Evolutionary conservation across 371 early-diverging fungal species (phyloP).

Genomic region (Mucor indicus): DNA sequence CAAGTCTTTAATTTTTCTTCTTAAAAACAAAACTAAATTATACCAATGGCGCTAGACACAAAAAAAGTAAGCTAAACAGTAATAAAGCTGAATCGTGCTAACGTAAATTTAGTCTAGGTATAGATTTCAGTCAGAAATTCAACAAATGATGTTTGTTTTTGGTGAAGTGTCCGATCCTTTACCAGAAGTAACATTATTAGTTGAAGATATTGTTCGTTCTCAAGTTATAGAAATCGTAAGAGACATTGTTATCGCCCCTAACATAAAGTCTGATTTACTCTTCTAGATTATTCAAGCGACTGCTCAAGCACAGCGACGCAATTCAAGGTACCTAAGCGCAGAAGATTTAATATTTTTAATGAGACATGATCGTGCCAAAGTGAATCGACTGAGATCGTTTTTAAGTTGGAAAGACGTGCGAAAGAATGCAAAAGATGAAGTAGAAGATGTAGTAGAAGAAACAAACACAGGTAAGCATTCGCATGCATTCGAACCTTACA

Average conservation of each 20-base stretch:
- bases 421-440: conserved; percentile 81
- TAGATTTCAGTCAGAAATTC: conserved; percentile 71
- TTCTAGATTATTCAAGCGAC: conserved; percentile 80
- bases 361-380: conserved; percentile 90
- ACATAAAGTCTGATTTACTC: not conserved
- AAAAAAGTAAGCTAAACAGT: no score
- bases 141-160: conserved; percentile 98
- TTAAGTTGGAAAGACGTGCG: conserved; percentile 96
- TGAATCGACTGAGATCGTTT: conserved; percentile 86
- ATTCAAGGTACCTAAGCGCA: conserved; percentile 76
- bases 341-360: conserved; percentile 97
- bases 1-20: not conserved
- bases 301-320: conserved; percentile 80
- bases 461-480: conserved; percentile 52
- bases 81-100: no score
- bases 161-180: conserved; percentile 92
- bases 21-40: not conserved
- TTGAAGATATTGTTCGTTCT: conserved; percentile 93
- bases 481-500: no score
- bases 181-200: conserved; percentile 80
- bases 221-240: conserved; percentile 93
- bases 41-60: conserved; percentile 16
- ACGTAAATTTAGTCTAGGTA: conserved; percentile 28
- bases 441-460: conserved; percentile 70
- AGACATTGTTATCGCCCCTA: no score